Evolutionary conservation across 2,329 filamentous ascomycete species (phyloP).

Genomic region (Polychaeton citri): DNA sequence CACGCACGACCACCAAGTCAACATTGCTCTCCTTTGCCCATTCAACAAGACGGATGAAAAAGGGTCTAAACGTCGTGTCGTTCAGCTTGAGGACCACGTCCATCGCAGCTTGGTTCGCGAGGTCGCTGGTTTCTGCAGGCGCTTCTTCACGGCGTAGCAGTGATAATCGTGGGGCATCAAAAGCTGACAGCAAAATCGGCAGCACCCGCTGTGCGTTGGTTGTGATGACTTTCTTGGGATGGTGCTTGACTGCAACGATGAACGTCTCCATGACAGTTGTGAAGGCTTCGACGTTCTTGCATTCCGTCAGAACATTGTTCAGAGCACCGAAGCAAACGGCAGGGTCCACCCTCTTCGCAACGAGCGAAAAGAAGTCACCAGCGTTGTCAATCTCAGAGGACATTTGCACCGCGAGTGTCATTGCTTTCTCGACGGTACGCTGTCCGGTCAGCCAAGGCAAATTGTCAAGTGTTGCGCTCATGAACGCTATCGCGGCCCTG

Average conservation of each 20-base stretch:
- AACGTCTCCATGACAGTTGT: conserved; percentile 35
- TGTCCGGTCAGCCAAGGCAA: conserved; percentile 81
- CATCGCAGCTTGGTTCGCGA: conserved; percentile 56
- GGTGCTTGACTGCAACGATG: conserved; percentile 57
- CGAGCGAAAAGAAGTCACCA: conserved; percentile 54
- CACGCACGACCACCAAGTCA: conserved; percentile 27
- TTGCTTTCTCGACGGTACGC: conserved; percentile 56
- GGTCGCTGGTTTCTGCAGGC: conserved; percentile 36
- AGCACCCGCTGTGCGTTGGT: conserved; percentile 63
- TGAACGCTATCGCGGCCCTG: conserved; percentile 68
- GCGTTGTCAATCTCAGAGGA: conserved; percentile 38
- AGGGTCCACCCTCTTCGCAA: conserved; percentile 65
- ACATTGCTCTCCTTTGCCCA: conserved; percentile 49
- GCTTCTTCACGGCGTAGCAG: conserved; percentile 24
- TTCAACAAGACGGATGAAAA: conserved; percentile 76
- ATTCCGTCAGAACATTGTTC: conserved; percentile 41
- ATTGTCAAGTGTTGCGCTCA: conserved; percentile 67
- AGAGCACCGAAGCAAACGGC: conserved; percentile 67
- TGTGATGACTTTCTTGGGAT: conserved; percentile 63
- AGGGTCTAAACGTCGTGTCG: conserved; percentile 80
- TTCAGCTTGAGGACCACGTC: conserved; percentile 96
- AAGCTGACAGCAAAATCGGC: conserved; percentile 40
- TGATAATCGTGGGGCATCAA: conserved; percentile 50
- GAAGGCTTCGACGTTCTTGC: conserved; percentile 35
- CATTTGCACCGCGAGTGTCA: conserved; percentile 44